phyloP scores from a whole-genome alignment of 352 stramenopile species.

The Globisporangium heterothallicum region DNA sequence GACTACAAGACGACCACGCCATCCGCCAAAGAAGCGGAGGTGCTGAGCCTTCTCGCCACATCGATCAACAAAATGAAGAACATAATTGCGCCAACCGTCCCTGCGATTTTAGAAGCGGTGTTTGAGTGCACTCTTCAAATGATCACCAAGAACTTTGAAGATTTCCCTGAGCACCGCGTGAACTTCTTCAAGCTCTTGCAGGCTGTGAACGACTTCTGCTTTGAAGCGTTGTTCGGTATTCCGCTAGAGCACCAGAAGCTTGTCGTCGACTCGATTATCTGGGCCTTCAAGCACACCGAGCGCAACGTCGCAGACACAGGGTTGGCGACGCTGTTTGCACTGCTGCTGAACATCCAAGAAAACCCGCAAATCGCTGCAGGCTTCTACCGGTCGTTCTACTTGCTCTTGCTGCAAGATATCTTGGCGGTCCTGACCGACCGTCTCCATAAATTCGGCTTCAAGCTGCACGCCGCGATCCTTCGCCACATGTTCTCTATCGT shows the following conservation, averaged over 20 bases:
- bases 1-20: constrained; percentile 91
- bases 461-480: constrained; percentile 97
- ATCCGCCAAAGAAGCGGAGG: constrained; percentile 84
- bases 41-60: constrained; percentile 94
- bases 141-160: constrained; percentile 99
- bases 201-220: constrained; percentile 94
- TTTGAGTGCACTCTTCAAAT: constrained; percentile 99
- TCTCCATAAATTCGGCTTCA: constrained; percentile 99
- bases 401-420: constrained; percentile 93
- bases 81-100: constrained; percentile 79
- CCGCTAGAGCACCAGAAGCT: constrained; percentile 97
- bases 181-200: constrained; percentile 98
- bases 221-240: constrained; percentile 96
- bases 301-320: constrained; percentile 97
- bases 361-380: constrained; percentile 92
- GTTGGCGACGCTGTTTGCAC: constrained; percentile 94
- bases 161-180: constrained; percentile 98
- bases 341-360: constrained; percentile 95
- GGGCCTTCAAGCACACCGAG: constrained; percentile 99
- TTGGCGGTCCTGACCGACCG: constrained; percentile 97
- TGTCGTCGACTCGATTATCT: constrained; percentile 98
- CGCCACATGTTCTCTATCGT: constrained; percentile 98
- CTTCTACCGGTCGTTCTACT: constrained; percentile 98
- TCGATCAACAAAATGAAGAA: constrained; percentile 97
- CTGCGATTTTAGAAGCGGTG: constrained; percentile 95